Evolutionary conservation across 805 yeast species (phyloP).

Genomic region (Wickerhamiella azymoides): DNA sequence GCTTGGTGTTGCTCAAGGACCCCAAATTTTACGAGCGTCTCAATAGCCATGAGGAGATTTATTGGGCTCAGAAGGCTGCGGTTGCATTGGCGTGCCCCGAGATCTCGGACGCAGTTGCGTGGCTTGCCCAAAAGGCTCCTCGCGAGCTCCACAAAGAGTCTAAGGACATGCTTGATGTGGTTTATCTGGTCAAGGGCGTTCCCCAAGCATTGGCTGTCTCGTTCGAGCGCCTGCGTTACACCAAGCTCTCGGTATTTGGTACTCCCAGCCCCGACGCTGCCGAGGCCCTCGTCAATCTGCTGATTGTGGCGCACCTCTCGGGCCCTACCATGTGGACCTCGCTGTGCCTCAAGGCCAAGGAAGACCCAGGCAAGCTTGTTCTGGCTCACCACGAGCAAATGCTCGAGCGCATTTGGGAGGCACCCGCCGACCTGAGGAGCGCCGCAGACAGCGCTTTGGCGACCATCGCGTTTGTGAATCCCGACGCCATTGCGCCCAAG

Average conservation of each 20-base stretch:
- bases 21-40: conserved; percentile 15
- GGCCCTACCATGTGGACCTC: conserved; percentile 56
- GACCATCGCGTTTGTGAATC: conserved; percentile 41
- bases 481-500: conserved; percentile 40
- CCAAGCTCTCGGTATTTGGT: conserved; percentile 3
- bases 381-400: conserved; percentile 18
- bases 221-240: neutral
- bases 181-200: neutral
- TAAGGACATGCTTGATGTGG: neutral
- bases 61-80: conserved; percentile 11
- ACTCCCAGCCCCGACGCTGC: conserved; percentile 2
- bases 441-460: conserved; percentile 24
- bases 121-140: neutral
- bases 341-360: conserved; percentile 40
- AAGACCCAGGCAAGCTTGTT: conserved; percentile 55
- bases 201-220: conserved; percentile 3
- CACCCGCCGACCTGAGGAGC: conserved; percentile 17
- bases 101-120: conserved; percentile 1
- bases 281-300: conserved; percentile 25
- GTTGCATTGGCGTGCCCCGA: neutral
- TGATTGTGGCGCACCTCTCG: conserved; percentile 37
- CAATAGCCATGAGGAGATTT: conserved; percentile 9
- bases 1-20: conserved; percentile 9
- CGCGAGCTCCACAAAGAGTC: neutral
- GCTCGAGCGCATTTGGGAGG: conserved; percentile 18